These are phyloP conservation scores for Earliella scabrosa DNA, from an alignment of 1,284 basidiomycete genomes.

Conservation along the genomic window DNA sequence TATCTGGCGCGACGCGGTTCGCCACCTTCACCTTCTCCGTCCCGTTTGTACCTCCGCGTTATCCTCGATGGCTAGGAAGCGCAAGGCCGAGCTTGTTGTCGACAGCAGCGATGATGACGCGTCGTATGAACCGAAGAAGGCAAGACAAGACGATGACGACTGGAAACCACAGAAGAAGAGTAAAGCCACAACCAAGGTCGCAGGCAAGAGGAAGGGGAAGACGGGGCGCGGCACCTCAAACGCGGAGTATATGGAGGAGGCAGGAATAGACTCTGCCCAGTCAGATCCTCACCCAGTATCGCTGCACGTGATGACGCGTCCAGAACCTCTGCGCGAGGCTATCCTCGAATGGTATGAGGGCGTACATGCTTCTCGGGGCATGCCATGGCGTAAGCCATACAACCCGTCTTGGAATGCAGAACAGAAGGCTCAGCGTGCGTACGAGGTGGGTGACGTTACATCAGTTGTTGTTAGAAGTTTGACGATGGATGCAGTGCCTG, in stretches of 20 bases:
- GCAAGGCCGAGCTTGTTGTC: slow-evolving; percentile 14
- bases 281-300: slow-evolving; percentile 36
- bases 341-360: slow-evolving; percentile 72
- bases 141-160: slow-evolving; percentile 13
- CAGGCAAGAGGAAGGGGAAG: slow-evolving; percentile 17
- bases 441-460: slow-evolving; percentile 56
- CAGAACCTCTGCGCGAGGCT: slow-evolving; percentile 46
- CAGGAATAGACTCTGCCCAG: slow-evolving; percentile 1
- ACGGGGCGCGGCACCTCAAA: slow-evolving; percentile 10
- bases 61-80: slow-evolving; percentile 27
- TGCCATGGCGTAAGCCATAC: slow-evolving; percentile 87
- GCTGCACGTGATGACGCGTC: slow-evolving; percentile 40
- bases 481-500: background rate
- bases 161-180: slow-evolving; percentile 6
- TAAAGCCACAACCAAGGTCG: slow-evolving; percentile 10
- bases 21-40: background rate
- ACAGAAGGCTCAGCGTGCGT: slow-evolving; percentile 73
- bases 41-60: background rate
- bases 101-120: slow-evolving; percentile 23
- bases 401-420: slow-evolving; percentile 52
- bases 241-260: slow-evolving; percentile 3
- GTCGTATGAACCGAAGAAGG: slow-evolving; percentile 18
- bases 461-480: background rate
- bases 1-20: slow-evolving; percentile 6
- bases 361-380: slow-evolving; percentile 67